Evolutionary conservation across 2,329 filamentous ascomycete genomes (phyloP).

Genomic region (Shiraia bambusicola): DNA sequence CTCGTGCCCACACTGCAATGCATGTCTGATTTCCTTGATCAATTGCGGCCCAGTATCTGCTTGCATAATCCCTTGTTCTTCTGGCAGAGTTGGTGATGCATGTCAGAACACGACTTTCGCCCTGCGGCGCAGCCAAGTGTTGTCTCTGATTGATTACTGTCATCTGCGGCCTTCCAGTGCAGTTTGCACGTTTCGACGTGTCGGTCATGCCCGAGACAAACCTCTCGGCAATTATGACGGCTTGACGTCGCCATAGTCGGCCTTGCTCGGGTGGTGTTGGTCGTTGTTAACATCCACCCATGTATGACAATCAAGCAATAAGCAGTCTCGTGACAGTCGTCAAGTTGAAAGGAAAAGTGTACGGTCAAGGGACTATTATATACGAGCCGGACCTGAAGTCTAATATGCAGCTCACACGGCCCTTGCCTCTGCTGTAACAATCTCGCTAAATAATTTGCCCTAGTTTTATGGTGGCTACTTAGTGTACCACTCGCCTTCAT

Average conservation of each 20-base stretch:
- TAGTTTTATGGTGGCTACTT: constrained; percentile 5
- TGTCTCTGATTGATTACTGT: too few species aligned
- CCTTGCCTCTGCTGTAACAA: constrained; percentile 9
- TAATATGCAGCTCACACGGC: constrained; percentile 17
- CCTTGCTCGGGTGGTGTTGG: constrained; percentile 23
- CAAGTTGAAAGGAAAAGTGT: constrained; percentile 2
- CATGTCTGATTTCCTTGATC: constrained; percentile 8
- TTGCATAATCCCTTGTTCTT: constrained; percentile 25
- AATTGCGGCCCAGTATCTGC: constrained; percentile 19
- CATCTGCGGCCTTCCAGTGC: constrained; percentile 1
- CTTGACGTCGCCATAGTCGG: constrained; percentile 13
- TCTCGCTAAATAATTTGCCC: constrained; percentile 21
- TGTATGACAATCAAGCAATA: constrained; percentile 2
- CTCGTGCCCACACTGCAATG: constrained; percentile 20
- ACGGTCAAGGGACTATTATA: constrained; percentile 13
- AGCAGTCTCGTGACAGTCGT: background rate
- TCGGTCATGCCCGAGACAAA: constrained; percentile 6
- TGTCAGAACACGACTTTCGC: constrained; percentile 19
- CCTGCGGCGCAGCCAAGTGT: background rate
- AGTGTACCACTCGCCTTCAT: constrained; percentile 20
- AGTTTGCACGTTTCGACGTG: background rate
- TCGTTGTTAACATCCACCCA: constrained; percentile 6
- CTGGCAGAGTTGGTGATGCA: constrained; percentile 5
- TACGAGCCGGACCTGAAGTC: constrained; percentile 20
- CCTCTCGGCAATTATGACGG: constrained; percentile 11